Evolutionary conservation across 2,329 filamentous ascomycete genomes (phyloP).

Genomic region (Nothophaeocryptopus gaeumannii): DNA sequence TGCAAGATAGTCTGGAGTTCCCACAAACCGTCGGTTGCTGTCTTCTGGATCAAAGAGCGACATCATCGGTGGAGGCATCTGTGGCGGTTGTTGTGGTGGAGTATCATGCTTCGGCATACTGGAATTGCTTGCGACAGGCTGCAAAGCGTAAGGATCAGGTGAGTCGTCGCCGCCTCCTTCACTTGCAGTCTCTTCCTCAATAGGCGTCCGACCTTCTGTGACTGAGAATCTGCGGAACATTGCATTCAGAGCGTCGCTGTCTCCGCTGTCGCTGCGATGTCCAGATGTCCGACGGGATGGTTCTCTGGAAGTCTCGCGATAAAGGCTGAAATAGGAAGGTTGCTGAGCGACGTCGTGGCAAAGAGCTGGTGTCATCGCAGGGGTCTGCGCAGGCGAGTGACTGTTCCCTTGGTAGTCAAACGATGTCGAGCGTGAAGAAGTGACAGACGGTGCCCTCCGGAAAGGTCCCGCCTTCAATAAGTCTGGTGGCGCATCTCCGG

Average conservation of each 20-base stretch:
- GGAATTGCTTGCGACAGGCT: constrained; percentile 55
- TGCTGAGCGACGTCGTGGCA: constrained; percentile 63
- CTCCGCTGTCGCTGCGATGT: constrained; percentile 85
- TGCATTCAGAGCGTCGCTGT: constrained; percentile 75
- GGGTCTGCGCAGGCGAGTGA: constrained; percentile 79
- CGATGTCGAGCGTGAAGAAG: constrained; percentile 88
- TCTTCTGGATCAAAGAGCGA: constrained; percentile 94
- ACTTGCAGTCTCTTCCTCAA: constrained; percentile 72
- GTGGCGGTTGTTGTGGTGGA: constrained; percentile 52
- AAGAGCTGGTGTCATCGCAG: constrained; percentile 76
- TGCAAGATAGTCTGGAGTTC: constrained; percentile 93
- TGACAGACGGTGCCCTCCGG: constrained; percentile 76
- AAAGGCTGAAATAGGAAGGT: constrained; percentile 89
- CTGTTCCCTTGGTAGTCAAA: constrained; percentile 75
- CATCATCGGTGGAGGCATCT: constrained; percentile 87
- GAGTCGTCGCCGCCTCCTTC: constrained; percentile 63
- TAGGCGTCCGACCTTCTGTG: constrained; percentile 57
- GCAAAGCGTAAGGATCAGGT: constrained; percentile 70
- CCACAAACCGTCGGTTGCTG: constrained; percentile 87
- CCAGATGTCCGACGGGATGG: constrained; percentile 70
- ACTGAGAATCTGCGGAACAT: constrained; percentile 73
- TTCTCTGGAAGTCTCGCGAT: constrained; percentile 54
- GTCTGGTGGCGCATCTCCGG: constrained; percentile 83
- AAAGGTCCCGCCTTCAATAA: constrained; percentile 90
- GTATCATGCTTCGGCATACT: constrained; percentile 44